Conservation (phyloP, 176 grass and related monocot species). For the Eragrostis nindensis region DNA sequence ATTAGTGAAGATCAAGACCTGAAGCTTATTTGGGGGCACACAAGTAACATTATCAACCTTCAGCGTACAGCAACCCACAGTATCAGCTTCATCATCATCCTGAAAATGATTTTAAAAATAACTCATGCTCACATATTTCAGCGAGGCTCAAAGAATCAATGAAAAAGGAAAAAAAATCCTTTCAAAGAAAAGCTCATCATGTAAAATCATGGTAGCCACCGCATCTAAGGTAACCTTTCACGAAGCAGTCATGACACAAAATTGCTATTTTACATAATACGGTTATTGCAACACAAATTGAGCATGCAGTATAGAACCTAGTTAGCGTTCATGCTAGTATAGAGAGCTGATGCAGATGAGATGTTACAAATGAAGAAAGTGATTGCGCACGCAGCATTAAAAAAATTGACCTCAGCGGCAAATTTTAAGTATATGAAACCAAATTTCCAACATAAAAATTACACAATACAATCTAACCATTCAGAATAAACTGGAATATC, state of each 20-base stretch:
- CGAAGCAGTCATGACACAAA: too few species aligned
- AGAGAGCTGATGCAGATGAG: neutral
- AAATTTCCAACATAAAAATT: slow-evolving; percentile 11
- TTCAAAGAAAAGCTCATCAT: slow-evolving; percentile 13
- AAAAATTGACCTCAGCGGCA: neutral
- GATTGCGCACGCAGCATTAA: neutral
- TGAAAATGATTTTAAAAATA: slow-evolving; percentile 43
- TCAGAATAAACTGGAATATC: slow-evolving; percentile 2
- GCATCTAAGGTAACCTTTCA: too few species aligned
- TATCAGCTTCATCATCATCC: slow-evolving; percentile 99
- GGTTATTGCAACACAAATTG: neutral
- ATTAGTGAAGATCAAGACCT: slow-evolving; percentile 55
- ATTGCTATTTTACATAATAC: neutral
- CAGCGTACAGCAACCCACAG: slow-evolving; percentile 94
- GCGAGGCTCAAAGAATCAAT: neutral
- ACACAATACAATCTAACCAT: neutral
- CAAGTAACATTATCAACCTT: slow-evolving; percentile 93
- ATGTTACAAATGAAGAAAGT: neutral
- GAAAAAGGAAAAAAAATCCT: too few species aligned
- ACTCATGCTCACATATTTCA: slow-evolving; percentile 15
- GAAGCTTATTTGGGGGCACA: slow-evolving; percentile 83
- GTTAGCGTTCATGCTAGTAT: neutral
- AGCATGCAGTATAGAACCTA: neutral
- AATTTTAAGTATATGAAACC: neutral
- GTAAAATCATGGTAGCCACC: neutral